Evolutionary conservation across 2,329 filamentous ascomycete genomes (phyloP), one percentile per base, ranked within the genome.

Genomic region (Paecilomyces sp.): DNA sequence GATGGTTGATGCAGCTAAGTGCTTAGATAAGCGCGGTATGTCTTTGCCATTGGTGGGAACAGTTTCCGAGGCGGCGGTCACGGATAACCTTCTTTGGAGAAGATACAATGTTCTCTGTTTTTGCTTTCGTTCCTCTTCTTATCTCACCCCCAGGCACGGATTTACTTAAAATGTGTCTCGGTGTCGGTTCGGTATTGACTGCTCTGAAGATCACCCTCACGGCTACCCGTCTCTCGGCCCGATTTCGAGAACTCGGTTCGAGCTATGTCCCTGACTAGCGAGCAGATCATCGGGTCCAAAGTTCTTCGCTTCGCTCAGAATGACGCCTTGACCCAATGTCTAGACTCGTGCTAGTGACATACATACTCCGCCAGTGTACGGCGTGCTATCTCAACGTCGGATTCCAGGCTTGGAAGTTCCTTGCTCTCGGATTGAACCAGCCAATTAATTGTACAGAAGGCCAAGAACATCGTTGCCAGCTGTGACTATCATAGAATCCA

Each of bases 271-370:
- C 8, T 15, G 18, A 28, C 25, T 53, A 24, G 22, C 50, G 25
- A 25, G 31, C 31, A 12, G 31, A 11, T 33, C 31, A 28, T 2
- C 13, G 8, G 50, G 18, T 53, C 18, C 12, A n/a, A n/a, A 41
- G 50, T 24, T 12, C 50, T 25, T 53, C 22, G 9, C 50, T 25
- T 53, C 22, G 50, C 25, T 53, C 18, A 53, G 50, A 24, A 53
- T 53, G 50, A 53, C 50, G 50, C 50, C 50, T 53, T 24, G 50
- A 53, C 83, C 96, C 73, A 89, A 91, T 54, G 81, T 97, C 65
- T 97, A 93, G 93, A 15, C 15, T 51, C 47, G 7, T 13, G 13
- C 47, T 51, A 18, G 47, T 51, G 50, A 9, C 22, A 53, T 53
- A 53, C 50, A 25, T 18, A 53, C 50, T 13, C 6, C 18, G 50